Base-by-base conservation (phyloP, 176 grass and related monocot genomes). In the Paspalum notatum region DNA sequence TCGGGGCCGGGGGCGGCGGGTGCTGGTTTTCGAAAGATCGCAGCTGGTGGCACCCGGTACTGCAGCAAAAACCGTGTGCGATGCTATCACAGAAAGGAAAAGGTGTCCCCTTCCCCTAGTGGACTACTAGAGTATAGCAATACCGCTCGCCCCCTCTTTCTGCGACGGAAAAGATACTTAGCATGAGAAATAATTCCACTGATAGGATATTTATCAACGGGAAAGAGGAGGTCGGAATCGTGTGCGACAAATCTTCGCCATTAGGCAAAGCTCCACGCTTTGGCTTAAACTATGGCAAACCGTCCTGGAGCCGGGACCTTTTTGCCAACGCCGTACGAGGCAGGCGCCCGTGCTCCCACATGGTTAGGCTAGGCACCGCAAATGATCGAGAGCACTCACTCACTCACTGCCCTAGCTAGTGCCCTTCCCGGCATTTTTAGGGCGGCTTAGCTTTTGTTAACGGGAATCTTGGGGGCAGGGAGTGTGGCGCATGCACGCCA, bases 401-500 rank as follows among this genome's bases (percentile, higher is more conserved):
- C 14, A 24, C 46, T 4, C 3, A 27, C 24, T n/a, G n/a, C n/a
- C n/a, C n/a, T n/a, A n/a, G 14, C 55, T 12, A 44, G 20, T 48
- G 55, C 40, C 55, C 56, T 9, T 60, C 9, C 27, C 59, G 52
- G 48, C 21, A 20, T 63, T 47, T 74, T 17, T 21, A 37, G 18
- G 9, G 6, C 27, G 5, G 9, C 61, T 16, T 71, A 50, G 32
- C 32, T 46, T 83, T 83, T 75, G 3, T 14, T 76, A 18, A 18
- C 46, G 45, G 62, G 64, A 76, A 70, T 87, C 78, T 62, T 38
- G 77, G 59, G 41, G 3, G 32, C 32, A 1, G 32, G 32, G 21
- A 43, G 3, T 7, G 27, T 7, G 78, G 78, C 68, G 68, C 81
- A 80, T 68, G 81, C 75, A 18, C 61, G 80, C 71, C 62, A 75